phyloP scores from a whole-genome alignment of 2,329 filamentous ascomycete species.

The Colletotrichum nymphaeae region DNA sequence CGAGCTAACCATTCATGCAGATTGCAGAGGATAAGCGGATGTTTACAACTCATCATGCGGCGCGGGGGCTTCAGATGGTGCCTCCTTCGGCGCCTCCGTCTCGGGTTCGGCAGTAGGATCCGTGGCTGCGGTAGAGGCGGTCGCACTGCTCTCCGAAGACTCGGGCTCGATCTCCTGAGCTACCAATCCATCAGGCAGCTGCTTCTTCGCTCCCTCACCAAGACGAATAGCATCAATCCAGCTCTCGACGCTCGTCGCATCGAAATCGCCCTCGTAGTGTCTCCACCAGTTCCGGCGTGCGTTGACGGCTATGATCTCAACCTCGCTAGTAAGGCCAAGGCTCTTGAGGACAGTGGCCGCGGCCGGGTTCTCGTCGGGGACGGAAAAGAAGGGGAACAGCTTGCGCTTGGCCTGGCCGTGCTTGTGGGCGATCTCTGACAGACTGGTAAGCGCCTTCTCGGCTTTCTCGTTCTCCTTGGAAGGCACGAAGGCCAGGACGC shows the following conservation, averaged over 20 bases:
- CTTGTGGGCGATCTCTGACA: constrained; percentile 82
- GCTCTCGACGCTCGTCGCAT: constrained; percentile 73
- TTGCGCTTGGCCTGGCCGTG: constrained; percentile 73
- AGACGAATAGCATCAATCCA: constrained; percentile 95
- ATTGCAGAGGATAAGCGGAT: background rate
- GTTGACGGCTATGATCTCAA: constrained; percentile 86
- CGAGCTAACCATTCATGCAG: constrained; percentile 21
- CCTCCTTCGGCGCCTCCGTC: constrained; percentile 49
- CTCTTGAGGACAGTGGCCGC: constrained; percentile 60
- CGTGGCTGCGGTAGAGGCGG: constrained; percentile 27
- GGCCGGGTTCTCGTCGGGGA: constrained; percentile 62
- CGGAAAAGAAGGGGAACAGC: constrained; percentile 85
- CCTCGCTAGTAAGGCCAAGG: constrained; percentile 70
- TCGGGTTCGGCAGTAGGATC: constrained; percentile 27
- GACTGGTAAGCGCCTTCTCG: constrained; percentile 68
- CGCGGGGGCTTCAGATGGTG: constrained; percentile 45
- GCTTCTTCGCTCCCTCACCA: constrained; percentile 85
- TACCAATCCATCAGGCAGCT: constrained; percentile 73
- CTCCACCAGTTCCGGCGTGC: constrained; percentile 89
- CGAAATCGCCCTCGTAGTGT: constrained; percentile 73
- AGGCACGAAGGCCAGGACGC: constrained; percentile 81
- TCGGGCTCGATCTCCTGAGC: constrained; percentile 42
- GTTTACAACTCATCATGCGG: constrained; percentile 63
- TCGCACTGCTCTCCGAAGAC: constrained; percentile 6
- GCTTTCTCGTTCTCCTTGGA: constrained; percentile 58